Evolutionary conservation across 1,284 basidiomycete genomes (phyloP).

Genomic region (Cutaneotrichosporon arboriforme): DNA sequence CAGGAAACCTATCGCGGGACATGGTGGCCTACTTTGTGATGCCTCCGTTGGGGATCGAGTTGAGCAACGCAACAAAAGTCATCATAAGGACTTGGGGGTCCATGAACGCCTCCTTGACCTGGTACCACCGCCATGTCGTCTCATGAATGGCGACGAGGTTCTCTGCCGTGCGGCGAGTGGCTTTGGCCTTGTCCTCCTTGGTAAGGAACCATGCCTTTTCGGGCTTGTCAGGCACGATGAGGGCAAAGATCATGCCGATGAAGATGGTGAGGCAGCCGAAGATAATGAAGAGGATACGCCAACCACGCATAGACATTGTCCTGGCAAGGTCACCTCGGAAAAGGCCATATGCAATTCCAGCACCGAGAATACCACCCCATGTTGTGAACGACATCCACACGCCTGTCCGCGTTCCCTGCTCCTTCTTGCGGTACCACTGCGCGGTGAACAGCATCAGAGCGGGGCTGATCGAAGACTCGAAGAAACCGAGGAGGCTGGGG

Average conservation of each 20-base stretch:
- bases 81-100: slow-evolving; percentile 15
- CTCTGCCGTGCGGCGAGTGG: slow-evolving; percentile 21
- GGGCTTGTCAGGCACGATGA: slow-evolving; percentile 30
- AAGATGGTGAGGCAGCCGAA: slow-evolving; percentile 20
- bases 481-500: slow-evolving; percentile 14
- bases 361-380: slow-evolving; percentile 21
- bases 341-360: slow-evolving; percentile 22
- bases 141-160: slow-evolving; percentile 41
- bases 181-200: slow-evolving; percentile 24
- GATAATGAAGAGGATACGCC: slow-evolving; percentile 23
- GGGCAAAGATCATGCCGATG: slow-evolving; percentile 19
- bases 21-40: slow-evolving; percentile 11
- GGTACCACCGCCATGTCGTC: slow-evolving; percentile 23
- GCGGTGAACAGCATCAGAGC: slow-evolving; percentile 21
- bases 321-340: slow-evolving; percentile 1
- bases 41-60: slow-evolving; percentile 20
- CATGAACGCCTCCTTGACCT: slow-evolving; percentile 24
- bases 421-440: slow-evolving; percentile 19
- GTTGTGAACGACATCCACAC: slow-evolving; percentile 20
- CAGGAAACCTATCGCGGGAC: background rate
- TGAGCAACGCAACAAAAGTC: slow-evolving; percentile 5
- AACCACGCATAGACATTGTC: slow-evolving; percentile 17
- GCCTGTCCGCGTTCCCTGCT: slow-evolving; percentile 14
- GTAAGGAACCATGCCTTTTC: slow-evolving; percentile 27
- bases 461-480: slow-evolving; percentile 13